Evolutionary conservation across 306 rosid genomes (phyloP).

Genomic region (Ochetophila trinervis): DNA sequence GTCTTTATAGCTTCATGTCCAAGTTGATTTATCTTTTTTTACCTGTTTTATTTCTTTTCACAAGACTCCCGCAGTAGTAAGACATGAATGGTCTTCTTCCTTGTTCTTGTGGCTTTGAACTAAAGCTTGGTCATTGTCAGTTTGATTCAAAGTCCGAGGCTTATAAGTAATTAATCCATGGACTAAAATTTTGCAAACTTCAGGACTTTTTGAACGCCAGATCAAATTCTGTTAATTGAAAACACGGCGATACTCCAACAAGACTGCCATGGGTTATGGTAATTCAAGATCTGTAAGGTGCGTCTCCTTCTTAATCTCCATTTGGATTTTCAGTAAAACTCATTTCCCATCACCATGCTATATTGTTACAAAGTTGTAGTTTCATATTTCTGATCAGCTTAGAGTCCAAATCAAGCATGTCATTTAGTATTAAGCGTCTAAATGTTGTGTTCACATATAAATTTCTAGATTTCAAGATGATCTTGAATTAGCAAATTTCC

Average conservation of each 20-base stretch:
- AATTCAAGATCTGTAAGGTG: slow-evolving; percentile 68
- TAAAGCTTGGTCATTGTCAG: slow-evolving; percentile 24
- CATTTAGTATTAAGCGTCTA: background rate
- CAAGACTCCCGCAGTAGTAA: slow-evolving; percentile 36
- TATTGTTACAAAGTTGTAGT: background rate
- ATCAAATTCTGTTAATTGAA: slow-evolving; percentile 21
- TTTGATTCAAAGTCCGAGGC: slow-evolving; percentile 5
- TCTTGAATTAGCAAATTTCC: slow-evolving; percentile 25
- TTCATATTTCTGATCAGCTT: background rate
- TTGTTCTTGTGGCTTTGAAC: slow-evolving; percentile 32
- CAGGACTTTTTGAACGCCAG: background rate
- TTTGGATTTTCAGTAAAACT: background rate
- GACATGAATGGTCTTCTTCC: slow-evolving; percentile 15
- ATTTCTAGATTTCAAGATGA: slow-evolving; percentile 40
- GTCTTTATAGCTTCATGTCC: slow-evolving; percentile 39
- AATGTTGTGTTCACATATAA: background rate
- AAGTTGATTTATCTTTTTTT: slow-evolving; percentile 19
- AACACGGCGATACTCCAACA: slow-evolving; percentile 21
- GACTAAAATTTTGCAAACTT: slow-evolving; percentile 8
- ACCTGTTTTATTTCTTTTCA: slow-evolving; percentile 18
- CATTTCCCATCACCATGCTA: background rate
- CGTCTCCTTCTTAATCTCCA: slow-evolving; percentile 16
- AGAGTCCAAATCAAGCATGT: background rate
- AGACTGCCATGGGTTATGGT: slow-evolving; percentile 55
- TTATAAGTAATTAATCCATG: slow-evolving; percentile 9